phyloP scores from a whole-genome alignment of 805 yeast genomes.

The Candida quercuum region DNA sequence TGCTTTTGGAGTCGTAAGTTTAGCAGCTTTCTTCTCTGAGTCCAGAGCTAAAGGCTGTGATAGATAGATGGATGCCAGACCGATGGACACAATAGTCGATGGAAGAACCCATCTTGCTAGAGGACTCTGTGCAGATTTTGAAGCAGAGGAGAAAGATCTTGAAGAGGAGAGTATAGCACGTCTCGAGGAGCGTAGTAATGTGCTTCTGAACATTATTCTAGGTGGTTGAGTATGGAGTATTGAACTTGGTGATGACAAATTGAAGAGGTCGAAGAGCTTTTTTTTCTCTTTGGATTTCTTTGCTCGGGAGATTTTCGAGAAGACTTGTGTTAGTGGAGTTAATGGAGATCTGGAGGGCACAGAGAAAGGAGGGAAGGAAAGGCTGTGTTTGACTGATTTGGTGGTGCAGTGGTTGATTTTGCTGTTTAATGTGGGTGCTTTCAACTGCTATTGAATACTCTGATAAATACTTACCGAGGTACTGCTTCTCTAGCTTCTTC shows the following conservation, averaged over 20 bases:
- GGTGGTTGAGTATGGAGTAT: neutral
- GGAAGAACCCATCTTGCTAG: constrained; percentile 14
- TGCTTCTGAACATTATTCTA: constrained; percentile 6
- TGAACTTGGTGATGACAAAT: constrained; percentile 1
- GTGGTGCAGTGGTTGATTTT: too few species aligned
- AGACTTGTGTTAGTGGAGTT: too few species aligned
- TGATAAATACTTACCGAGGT: too few species aligned
- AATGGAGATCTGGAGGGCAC: too few species aligned
- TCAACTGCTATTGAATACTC: too few species aligned
- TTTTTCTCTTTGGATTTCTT: neutral
- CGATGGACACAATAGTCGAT: constrained; percentile 12
- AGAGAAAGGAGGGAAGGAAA: too few species aligned
- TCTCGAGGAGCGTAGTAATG: constrained; percentile 4
- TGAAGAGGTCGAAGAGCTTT: neutral
- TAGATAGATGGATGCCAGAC: constrained; percentile 12
- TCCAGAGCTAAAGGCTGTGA: constrained; percentile 17
- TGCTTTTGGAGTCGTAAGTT: constrained; percentile 2
- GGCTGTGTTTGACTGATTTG: too few species aligned
- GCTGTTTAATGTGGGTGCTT: too few species aligned
- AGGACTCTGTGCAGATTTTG: constrained; percentile 3
- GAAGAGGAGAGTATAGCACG: constrained; percentile 3
- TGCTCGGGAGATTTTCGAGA: too few species aligned
- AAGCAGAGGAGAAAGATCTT: constrained; percentile 10
- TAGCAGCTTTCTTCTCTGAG: constrained; percentile 6
- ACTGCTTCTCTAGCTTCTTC: too few species aligned